Percentiles rank a stretch among this genome's conserved stretches.
phyloP scores from a whole-genome alignment of 805 yeast species.

The Clavispora carvajalis region DNA sequence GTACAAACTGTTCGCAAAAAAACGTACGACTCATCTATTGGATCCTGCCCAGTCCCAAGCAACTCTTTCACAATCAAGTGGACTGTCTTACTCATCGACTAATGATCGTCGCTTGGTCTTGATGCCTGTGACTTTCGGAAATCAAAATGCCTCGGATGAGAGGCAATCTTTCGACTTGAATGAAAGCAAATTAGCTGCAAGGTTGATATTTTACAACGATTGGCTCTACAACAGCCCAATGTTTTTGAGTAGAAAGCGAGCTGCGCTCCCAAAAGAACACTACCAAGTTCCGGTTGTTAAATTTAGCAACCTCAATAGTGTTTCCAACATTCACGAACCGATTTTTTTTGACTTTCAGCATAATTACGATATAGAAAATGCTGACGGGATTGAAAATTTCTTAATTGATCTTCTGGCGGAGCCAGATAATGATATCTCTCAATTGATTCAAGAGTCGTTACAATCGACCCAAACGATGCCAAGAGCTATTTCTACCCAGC shows the following conservation, averaged over 20 bases:
- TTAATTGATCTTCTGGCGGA: slow-evolving; percentile 11
- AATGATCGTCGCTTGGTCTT: slow-evolving; percentile 2
- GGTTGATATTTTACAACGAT: slow-evolving; percentile 30
- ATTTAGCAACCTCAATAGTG: slow-evolving; percentile 5
- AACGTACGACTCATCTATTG: neutral
- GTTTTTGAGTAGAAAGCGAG: slow-evolving; percentile 3
- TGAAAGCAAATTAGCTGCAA: slow-evolving; percentile 15
- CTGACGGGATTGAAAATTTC: slow-evolving; percentile 2
- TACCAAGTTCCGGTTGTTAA: slow-evolving; percentile 12
- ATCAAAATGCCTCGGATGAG: neutral
- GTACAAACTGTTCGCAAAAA: slow-evolving; percentile 8
- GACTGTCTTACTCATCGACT: neutral
- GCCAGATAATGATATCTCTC: slow-evolving; percentile 4
- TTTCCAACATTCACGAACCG: slow-evolving; percentile 11
- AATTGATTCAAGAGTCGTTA: slow-evolving; percentile 11
- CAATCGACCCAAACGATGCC: slow-evolving; percentile 7
- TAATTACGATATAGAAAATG: slow-evolving; percentile 3
- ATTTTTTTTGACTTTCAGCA: slow-evolving; percentile 21
- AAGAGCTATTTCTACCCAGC: neutral
- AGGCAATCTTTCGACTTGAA: slow-evolving; percentile 1
- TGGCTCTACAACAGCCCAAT: slow-evolving; percentile 24
- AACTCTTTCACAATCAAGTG: neutral
- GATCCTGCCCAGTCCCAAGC: neutral
- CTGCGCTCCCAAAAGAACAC: slow-evolving; percentile 1
- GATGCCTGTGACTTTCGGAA: slow-evolving; percentile 7